Base-by-base conservation (phyloP, 345 rosid species). In the Murraya koenigii region DNA sequence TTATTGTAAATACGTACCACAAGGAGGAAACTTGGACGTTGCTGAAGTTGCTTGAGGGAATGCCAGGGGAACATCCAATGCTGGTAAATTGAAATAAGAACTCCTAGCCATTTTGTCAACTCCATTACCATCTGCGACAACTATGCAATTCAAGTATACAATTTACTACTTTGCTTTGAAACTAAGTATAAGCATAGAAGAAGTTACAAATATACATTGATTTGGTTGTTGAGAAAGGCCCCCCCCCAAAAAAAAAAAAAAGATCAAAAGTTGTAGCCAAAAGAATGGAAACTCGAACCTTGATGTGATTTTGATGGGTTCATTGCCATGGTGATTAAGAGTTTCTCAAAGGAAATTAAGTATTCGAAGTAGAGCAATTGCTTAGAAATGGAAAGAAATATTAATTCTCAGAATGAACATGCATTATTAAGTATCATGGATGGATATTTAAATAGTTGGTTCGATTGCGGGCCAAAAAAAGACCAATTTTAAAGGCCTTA, bases 41-140 rank as follows among this genome's bases (percentile, higher is more conserved):
- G 99, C 59, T 30, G 63, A 68, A 22, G 8, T 32, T 78, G 99
- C 98, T 81, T 94, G 99, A 79, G 99, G 99, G 79, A 96, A 96
- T 47, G 98, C 97, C 65, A 80, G 19, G 19, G 99, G 90, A 26
- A 91, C 83, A 73, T 92, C 97, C 92, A 96, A 75, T 1, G 97
- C 35, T 0, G 96, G 94, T 55, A 75, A 81, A 81, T 83, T 64
- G 76, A 86, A 85, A 83, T 93, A 93, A 13, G 93, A 91, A 79
- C 82, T 88, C 84, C 56, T 87, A 7, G 56, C 22, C 6, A 17
- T 52, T 52, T 52, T 52, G 56, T 17, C 8, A 1, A 19, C 56
- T 4, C 7, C 56, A 52, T 52, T 7, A 13, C 49, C 49, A 13
- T 2, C 49, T 44, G 49, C 13, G 17, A 44, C 17, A 44, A 44